Percentiles rank a stretch among this genome's conserved stretches.
phyloP scores from a whole-genome alignment of 2,329 filamentous ascomycete species.

The Talaromyces sp. region DNA sequence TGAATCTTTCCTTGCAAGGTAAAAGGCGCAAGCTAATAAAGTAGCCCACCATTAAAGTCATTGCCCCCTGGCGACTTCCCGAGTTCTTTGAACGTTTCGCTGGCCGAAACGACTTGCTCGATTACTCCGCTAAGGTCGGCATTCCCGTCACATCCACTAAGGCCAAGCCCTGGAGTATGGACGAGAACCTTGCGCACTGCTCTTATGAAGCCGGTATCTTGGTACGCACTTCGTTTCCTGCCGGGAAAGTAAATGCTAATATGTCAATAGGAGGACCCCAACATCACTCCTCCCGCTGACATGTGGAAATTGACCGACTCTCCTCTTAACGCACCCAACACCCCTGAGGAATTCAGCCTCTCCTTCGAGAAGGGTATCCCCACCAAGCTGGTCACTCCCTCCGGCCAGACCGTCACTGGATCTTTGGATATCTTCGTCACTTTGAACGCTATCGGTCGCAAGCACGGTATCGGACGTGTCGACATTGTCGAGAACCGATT shows the following conservation, averaged over 20 bases:
- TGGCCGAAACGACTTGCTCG: slow-evolving; percentile 50
- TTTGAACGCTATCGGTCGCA: slow-evolving; percentile 68
- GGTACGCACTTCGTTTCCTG: slow-evolving; percentile 29
- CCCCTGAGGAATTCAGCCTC: slow-evolving; percentile 69
- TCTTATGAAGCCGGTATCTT: slow-evolving; percentile 75
- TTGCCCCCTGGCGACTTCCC: slow-evolving; percentile 51
- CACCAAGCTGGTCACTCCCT: slow-evolving; percentile 61
- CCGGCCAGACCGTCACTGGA: slow-evolving; percentile 64
- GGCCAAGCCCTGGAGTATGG: slow-evolving; percentile 26
- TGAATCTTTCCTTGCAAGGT: too few species aligned
- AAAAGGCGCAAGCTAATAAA: slow-evolving; percentile 2
- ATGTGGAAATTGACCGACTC: slow-evolving; percentile 73
- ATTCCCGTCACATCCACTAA: slow-evolving; percentile 52
- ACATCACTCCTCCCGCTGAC: slow-evolving; percentile 66
- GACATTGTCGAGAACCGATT: slow-evolving; percentile 83
- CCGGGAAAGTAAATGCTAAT: neutral
- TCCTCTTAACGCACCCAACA: slow-evolving; percentile 67
- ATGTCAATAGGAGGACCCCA: slow-evolving; percentile 45
- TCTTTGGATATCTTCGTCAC: slow-evolving; percentile 70
- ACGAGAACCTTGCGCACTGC: slow-evolving; percentile 60
- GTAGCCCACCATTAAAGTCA: slow-evolving; percentile 47
- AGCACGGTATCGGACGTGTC: slow-evolving; percentile 73
- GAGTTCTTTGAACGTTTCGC: slow-evolving; percentile 51
- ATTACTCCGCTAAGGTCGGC: slow-evolving; percentile 48
- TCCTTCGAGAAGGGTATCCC: slow-evolving; percentile 75